Base-by-base conservation (phyloP, 192 early-diverging fungal genomes). In the Linnemannia elongata region DNA sequence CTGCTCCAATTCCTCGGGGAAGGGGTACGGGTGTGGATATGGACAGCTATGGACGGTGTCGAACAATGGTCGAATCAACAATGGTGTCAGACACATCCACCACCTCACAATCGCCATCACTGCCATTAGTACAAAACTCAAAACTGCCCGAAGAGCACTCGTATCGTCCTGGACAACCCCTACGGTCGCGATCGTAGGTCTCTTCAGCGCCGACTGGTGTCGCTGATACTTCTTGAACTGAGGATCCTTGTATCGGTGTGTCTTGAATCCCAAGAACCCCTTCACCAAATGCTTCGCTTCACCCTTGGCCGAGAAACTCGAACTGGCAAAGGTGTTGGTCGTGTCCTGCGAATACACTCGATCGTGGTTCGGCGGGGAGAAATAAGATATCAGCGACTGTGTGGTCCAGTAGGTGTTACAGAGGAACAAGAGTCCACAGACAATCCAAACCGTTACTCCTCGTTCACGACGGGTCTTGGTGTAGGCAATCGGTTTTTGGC, bases 401-500 rank as follows among this genome's bases (percentile, higher is more conserved):
- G 79, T 80, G 33, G 84, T 86, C 84, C 84, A 86, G 20, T 86
- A 86, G 3, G 84, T 86, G 52, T 86, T 86, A 63, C 84, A 86
- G 12, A 86, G 75, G 57, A 86, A 86, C 41, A 86, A 72, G 45
- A 86, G 78, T 5, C 79, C 84, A 57, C 84, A 86, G 4, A 74
- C 78, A 22, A 86, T 79, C 84, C 84, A 86, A 8, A 86, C 84
- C 3, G 84, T 81, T 12, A 77, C 84, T 47, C 84, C 84, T 47
- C 84, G 84, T 55, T 86, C 79, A 22, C 36, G 74, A 4, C 84
- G 84, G 22, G 84, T 86, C 63, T 81, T 86, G 30, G 84, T 86
- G 38, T 57, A 54, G 4, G 74, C 60, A 20, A 86, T 86, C 1
- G 78, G 84, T 39, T 86, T 86, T 55, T 86, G 78, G 30, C 84